A percentile compares a stretch with the other conserved stretches of the same genome.
Evolutionary conservation across 2,329 filamentous ascomycete species (phyloP).

Genomic region (Pseudogymnoascus sp.): DNA sequence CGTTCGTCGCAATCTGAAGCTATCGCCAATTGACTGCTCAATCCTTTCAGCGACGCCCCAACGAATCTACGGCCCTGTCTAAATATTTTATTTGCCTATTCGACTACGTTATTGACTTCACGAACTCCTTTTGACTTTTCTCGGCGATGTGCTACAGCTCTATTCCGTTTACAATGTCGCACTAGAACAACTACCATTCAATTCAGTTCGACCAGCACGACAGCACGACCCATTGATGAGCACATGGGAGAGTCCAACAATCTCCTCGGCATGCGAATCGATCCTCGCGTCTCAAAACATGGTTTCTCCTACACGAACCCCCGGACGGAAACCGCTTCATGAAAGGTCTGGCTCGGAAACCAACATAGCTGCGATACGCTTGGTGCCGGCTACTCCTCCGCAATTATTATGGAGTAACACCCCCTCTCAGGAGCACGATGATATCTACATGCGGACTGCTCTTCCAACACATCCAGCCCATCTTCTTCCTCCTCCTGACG

Average conservation of each 20-base stretch:
- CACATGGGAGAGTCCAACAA: slow-evolving; percentile 2
- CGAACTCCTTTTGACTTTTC: not conserved
- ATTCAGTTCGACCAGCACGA: not conserved
- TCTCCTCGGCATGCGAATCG: slow-evolving; percentile 2
- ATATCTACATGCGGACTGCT: slow-evolving; percentile 27
- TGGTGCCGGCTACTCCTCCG: slow-evolving; percentile 11
- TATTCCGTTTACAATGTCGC: slow-evolving; percentile 8
- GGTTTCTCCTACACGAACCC: slow-evolving; percentile 10
- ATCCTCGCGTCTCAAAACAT: slow-evolving; percentile 12
- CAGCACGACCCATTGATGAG: slow-evolving; percentile 3
- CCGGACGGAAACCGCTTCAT: slow-evolving; percentile 12
- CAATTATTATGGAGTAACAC: slow-evolving; percentile 11
- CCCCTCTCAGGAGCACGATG: slow-evolving; percentile 16
- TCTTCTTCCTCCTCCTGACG: slow-evolving; percentile 20
- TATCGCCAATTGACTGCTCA: not conserved
- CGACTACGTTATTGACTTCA: not conserved
- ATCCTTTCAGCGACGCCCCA: not conserved
- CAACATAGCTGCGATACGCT: slow-evolving; percentile 13
- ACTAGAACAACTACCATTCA: not conserved
- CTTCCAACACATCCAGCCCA: slow-evolving; percentile 28
- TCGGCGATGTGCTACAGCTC: not conserved
- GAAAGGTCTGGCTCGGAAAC: slow-evolving; percentile 13
- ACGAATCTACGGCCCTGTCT: not conserved
- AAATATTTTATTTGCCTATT: slow-evolving; percentile 5
- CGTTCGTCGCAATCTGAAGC: not conserved